These are phyloP conservation scores for Tetracladium marchalianum DNA, from an alignment of 495 filamentous ascomycete genomes.

Conservation along the genomic window DNA sequence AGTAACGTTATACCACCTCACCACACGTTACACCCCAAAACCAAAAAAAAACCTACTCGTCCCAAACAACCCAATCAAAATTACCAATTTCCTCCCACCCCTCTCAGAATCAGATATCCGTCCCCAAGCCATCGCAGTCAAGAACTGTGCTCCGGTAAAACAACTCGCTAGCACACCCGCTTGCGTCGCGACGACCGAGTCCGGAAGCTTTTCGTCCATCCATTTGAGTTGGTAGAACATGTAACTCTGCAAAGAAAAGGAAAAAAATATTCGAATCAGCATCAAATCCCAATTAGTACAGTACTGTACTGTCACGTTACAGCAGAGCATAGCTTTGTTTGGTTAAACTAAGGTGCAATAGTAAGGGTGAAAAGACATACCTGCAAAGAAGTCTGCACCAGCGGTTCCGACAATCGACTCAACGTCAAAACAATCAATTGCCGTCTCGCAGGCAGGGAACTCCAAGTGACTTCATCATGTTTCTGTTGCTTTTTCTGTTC, in stretches of 20 bases:
- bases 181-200: slow-evolving; percentile 61
- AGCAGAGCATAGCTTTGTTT: not conserved
- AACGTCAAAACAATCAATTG: slow-evolving; percentile 68
- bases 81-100: slow-evolving; percentile 65
- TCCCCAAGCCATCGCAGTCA: slow-evolving; percentile 80
- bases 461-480: slow-evolving; percentile 49
- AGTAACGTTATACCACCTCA: slow-evolving; percentile 60
- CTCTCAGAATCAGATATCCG: slow-evolving; percentile 58
- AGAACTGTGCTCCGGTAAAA: slow-evolving; percentile 75
- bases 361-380: slow-evolving; percentile 36
- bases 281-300: not conserved
- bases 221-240: slow-evolving; percentile 74
- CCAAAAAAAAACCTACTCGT: slow-evolving; percentile 26
- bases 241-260: slow-evolving; percentile 35
- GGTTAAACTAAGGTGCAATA: not conserved
- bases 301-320: too few species aligned
- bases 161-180: slow-evolving; percentile 68
- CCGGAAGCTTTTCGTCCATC: slow-evolving; percentile 52
- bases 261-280: not conserved
- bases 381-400: slow-evolving; percentile 71
- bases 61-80: slow-evolving; percentile 64
- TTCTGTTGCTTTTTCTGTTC: not conserved
- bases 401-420: slow-evolving; percentile 65
- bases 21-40: slow-evolving; percentile 36
- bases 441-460: slow-evolving; percentile 57